Base-by-base conservation (phyloP, 495 filamentous ascomycete genomes). In the Aspergillus egyptiacus region DNA sequence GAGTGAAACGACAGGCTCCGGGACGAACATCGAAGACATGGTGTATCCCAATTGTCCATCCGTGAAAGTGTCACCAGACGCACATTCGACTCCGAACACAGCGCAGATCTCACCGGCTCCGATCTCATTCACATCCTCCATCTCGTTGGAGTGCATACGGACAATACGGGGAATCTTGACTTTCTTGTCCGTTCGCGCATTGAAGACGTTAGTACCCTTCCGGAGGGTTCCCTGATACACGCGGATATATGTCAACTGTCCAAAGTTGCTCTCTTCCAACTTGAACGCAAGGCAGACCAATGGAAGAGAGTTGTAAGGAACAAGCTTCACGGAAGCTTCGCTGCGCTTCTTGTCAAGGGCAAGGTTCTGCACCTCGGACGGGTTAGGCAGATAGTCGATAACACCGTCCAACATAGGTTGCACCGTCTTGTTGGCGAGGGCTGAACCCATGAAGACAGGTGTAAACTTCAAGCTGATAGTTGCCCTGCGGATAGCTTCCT, bases 21-120 rank as follows among this genome's bases (percentile, higher is more conserved):
- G 94, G 39, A 99, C 94, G 67, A 87, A 97, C 94, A 99, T 99
- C 56, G 90, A 93, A 22, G 89, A 87, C 91, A 99, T 96, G 53
- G 81, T 85, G 72, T 96, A 99, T 36, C 85, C 88, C n/a, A 97
- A 71, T 33, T 79, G 73, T 43, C 94, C 94, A 61, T 99, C 94
- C 13, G 94, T 96, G 76, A 99, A 99, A 22, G 91, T 96, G 61
- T 99, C 94, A 57, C 94, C 94, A 27, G 91, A 96, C 17, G 94
- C 90, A 68, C 94, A 99, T 50, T 99, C 94, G 44, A 99, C 84
- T 63, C 94, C 94, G 63, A 99, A 99, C 46, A 99, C 91, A 41
- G 94, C 94, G 61, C 94, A 97, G 46, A 99, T 97, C 63, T 99
- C 94, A 60, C 94, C 94, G 31, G 94, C 89, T 34, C 89, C 86